A percentile compares a stretch with the other conserved stretches of the same genome.
Conservation (phyloP, 2,329 filamentous ascomycete species). For the Penicillium sp. region DNA sequence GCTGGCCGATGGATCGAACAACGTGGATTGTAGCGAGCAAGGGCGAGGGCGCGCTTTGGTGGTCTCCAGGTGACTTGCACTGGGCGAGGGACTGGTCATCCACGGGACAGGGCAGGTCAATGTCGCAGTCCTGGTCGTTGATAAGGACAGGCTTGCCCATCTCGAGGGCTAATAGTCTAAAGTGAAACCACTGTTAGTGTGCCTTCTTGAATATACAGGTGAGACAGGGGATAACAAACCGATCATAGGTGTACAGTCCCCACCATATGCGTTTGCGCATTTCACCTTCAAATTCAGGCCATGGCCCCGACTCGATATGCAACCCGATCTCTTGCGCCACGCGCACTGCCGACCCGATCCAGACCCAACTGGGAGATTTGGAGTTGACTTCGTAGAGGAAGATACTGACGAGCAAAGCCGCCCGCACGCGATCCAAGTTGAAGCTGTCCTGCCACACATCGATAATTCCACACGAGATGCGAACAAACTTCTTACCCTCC, state of each 20-base stretch:
- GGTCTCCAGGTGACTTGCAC: constrained; percentile 46
- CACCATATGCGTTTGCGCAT: constrained; percentile 91
- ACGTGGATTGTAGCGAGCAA: constrained; percentile 80
- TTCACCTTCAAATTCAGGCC: constrained; percentile 76
- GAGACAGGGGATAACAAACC: constrained; percentile 51
- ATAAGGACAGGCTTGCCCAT: constrained; percentile 79
- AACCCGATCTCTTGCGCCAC: constrained; percentile 83
- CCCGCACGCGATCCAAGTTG: constrained; percentile 72
- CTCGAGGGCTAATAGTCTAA: constrained; percentile 72
- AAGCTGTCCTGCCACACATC: constrained; percentile 82
- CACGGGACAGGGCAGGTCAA: constrained; percentile 73
- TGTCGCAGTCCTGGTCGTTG: constrained; percentile 84
- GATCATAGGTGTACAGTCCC: constrained; percentile 87
- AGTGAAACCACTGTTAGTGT: constrained; percentile 13
- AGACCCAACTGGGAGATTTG: constrained; percentile 81
- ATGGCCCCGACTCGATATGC: constrained; percentile 72
- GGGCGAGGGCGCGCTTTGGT: constrained; percentile 69
- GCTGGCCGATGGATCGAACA: constrained; percentile 72
- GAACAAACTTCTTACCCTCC: constrained; percentile 68
- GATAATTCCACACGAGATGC: constrained; percentile 68
- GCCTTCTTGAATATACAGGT: not conserved
- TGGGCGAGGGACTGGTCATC: constrained; percentile 69
- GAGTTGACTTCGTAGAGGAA: constrained; percentile 85
- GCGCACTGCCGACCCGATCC: constrained; percentile 77
- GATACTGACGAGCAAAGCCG: constrained; percentile 72